These are phyloP conservation scores for Astragalus membranaceus DNA, from an alignment of 306 rosid genomes.

Conservation along the genomic window DNA sequence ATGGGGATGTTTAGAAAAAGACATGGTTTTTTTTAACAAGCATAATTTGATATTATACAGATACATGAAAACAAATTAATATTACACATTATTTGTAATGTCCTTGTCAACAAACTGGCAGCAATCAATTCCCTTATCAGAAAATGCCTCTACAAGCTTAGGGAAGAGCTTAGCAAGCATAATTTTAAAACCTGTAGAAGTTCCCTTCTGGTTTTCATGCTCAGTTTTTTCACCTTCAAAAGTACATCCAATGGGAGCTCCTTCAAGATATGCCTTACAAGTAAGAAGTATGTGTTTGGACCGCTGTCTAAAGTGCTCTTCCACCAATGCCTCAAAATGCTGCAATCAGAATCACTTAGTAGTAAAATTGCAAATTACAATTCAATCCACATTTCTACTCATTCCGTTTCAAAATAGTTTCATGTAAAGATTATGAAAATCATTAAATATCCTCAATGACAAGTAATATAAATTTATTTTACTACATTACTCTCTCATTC, in stretches of 20 bases:
- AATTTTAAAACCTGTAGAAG: slow-evolving; percentile 80
- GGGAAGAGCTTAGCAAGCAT: slow-evolving; percentile 88
- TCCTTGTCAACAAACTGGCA: slow-evolving; percentile 35
- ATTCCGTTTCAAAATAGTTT: neutral
- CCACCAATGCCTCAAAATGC: slow-evolving; percentile 82
- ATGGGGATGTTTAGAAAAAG: neutral
- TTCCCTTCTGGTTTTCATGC: slow-evolving; percentile 40
- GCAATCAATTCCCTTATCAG: slow-evolving; percentile 67
- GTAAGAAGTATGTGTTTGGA: slow-evolving; percentile 53
- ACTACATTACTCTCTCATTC: neutral
- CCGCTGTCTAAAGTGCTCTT: slow-evolving; percentile 62
- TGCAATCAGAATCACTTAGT: slow-evolving; percentile 29
- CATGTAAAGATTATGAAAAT: neutral
- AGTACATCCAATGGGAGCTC: slow-evolving; percentile 64
- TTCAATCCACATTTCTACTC: too few species aligned
- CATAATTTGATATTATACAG: slow-evolving; percentile 25
- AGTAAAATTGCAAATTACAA: neutral
- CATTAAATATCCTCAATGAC: neutral
- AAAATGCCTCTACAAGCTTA: slow-evolving; percentile 70
- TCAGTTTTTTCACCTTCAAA: slow-evolving; percentile 28
- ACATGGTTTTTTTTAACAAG: neutral
- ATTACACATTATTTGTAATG: slow-evolving; percentile 24
- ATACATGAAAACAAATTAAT: neutral
- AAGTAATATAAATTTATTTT: neutral
- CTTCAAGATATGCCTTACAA: slow-evolving; percentile 72